phyloP scores from a whole-genome alignment of 2,329 filamentous ascomycete genomes.

The Lachnellula arida region DNA sequence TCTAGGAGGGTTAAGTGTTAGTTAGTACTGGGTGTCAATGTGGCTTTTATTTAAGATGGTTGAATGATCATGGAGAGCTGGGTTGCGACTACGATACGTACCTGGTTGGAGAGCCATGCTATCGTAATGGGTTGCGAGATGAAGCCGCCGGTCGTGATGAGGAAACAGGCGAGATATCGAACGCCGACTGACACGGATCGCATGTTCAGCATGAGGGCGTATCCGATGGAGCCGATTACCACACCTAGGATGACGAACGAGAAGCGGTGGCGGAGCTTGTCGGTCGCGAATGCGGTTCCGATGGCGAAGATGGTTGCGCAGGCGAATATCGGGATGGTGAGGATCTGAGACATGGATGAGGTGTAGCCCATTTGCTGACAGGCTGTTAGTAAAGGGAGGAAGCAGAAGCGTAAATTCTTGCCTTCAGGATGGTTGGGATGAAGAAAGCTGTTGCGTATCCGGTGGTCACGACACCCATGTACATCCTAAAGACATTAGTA shows the following conservation, averaged over 20 bases:
- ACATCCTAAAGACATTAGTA: constrained; percentile 37
- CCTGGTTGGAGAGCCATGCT: constrained; percentile 67
- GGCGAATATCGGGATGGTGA: constrained; percentile 20
- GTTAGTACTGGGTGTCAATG: background rate
- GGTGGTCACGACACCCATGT: constrained; percentile 54
- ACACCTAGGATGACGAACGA: constrained; percentile 18
- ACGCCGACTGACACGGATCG: constrained; percentile 51
- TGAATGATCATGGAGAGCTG: background rate
- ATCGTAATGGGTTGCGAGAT: constrained; percentile 65
- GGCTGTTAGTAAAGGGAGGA: too few relatives aligned
- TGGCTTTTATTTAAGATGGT: background rate
- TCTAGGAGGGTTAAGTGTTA: constrained; percentile 19
- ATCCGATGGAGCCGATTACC: constrained; percentile 13
- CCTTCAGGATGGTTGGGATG: constrained; percentile 19
- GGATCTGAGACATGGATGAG: constrained; percentile 14
- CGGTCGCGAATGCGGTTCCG: constrained; percentile 10
- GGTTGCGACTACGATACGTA: background rate
- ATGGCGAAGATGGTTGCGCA: constrained; percentile 9
- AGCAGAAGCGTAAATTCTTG: too few relatives aligned
- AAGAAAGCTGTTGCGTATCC: constrained; percentile 34
- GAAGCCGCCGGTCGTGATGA: constrained; percentile 76
- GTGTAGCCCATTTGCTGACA: constrained; percentile 18
- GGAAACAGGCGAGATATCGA: constrained; percentile 75
- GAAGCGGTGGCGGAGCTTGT: constrained; percentile 16
- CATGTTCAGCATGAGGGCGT: constrained; percentile 11